Evolutionary conservation across 768 basidiomycete genomes (phyloP), one percentile per base, ranked within the genome.

Genomic region (Mycena rosella): DNA sequence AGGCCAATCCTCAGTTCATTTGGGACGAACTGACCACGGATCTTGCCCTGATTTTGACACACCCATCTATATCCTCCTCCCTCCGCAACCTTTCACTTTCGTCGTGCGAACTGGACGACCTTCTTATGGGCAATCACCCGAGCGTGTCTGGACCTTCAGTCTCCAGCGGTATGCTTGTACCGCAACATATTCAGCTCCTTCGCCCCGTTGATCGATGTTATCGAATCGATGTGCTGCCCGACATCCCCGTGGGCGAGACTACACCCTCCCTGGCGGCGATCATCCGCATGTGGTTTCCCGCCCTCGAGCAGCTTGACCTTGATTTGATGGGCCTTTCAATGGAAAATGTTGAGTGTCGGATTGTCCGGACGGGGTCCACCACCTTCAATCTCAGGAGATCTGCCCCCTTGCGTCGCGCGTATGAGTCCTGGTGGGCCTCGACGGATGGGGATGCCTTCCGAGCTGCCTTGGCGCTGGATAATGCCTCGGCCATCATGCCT

Each of bases 171-270:
- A n/a, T n/a, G n/a, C n/a, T n/a, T n/a, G n/a, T n/a, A n/a, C n/a
- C n/a, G n/a, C n/a, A 38, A 59, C 15, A 11, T 11, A 14, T 11
- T 1, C 47, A 15, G 4, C n/a, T 59, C 18, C 44, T 52, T 6
- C 60, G 51, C 4, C 38, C 18, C 15, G 49, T 32, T 2, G 60
- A 61, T 29, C 49, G 51, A 22, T 63, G 51, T 42, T 63, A 53
- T 27, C 18, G 40, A 3, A 63, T 63, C 7, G 61, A 63, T 3
- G 29, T 15, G 4, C 6, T 63, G 13, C 51, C 49, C 2, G 42
- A 27, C 3, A 29, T 54, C 5, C 2, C 27, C 0, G 7, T 4
- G 0, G 61, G 61, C 0, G 15, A 34, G 32, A 34, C 6, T 11
- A 34, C 30, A 14, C n/a, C n/a, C n/a, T n/a, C n/a, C n/a, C n/a